Percentiles rank a stretch among this genome's conserved stretches.
phyloP scores from a whole-genome alignment of 23 red algal species.

The Chondrus crispus region DNA sequence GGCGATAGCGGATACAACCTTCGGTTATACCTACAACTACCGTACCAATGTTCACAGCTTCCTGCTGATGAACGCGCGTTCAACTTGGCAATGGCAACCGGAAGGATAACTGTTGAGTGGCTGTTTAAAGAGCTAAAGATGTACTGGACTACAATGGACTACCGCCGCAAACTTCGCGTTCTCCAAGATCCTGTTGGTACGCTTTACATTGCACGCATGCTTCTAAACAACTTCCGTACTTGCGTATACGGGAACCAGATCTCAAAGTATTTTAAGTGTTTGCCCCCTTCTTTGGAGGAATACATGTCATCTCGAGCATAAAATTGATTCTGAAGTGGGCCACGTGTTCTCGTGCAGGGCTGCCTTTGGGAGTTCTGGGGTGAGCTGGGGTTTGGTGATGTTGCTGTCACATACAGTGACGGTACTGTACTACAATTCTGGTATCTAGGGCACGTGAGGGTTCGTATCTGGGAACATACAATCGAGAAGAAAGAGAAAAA shows the following conservation, averaged over 20 bases:
- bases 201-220: background rate
- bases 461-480: too few relatives aligned
- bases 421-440: too few relatives aligned
- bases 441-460: too few relatives aligned
- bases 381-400: too few relatives aligned
- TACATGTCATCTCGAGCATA: too few relatives aligned
- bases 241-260: background rate
- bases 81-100: background rate
- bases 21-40: background rate
- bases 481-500: too few relatives aligned
- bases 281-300: too few relatives aligned
- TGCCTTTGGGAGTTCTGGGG: too few relatives aligned
- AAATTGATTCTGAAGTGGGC: too few relatives aligned
- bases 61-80: background rate
- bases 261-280: background rate
- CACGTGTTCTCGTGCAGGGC: too few relatives aligned
- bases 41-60: background rate
- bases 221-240: background rate
- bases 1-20: background rate
- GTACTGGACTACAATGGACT: background rate
- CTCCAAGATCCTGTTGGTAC: background rate
- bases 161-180: background rate
- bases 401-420: too few relatives aligned
- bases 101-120: constrained; percentile 11
- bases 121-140: constrained; percentile 10